Conservation (phyloP, 257 asterid genomes). For the Solanum sejunctum region DNA sequence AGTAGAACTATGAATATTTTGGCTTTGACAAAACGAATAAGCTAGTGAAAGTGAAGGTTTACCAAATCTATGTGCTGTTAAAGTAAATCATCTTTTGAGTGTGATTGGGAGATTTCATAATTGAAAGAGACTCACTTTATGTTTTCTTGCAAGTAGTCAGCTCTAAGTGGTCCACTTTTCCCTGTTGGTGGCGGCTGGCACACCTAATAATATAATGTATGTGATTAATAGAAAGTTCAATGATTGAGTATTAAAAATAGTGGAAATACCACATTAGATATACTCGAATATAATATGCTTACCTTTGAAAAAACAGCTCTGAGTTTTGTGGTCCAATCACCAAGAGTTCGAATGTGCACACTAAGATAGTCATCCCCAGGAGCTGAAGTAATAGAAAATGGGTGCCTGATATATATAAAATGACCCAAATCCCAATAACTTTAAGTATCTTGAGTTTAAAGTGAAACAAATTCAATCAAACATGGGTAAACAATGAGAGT, state of each 20-base stretch:
- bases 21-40: background rate
- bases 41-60: background rate
- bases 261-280: background rate
- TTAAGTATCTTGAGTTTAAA: background rate
- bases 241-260: background rate
- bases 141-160: constrained; percentile 37
- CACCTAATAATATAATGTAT: constrained; percentile 20
- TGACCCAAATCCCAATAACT: background rate
- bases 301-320: constrained; percentile 8
- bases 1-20: background rate
- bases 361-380: constrained; percentile 5
- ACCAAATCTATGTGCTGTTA: background rate
- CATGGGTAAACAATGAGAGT: background rate
- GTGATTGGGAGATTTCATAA: background rate
- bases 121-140: constrained; percentile 32
- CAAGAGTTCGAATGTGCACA: constrained; percentile 6
- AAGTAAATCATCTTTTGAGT: background rate
- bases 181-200: constrained; percentile 67
- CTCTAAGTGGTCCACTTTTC: constrained; percentile 70
- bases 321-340: constrained; percentile 8
- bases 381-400: constrained; percentile 11
- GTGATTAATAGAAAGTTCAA: background rate
- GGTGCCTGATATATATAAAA: background rate
- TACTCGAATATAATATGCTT: background rate
- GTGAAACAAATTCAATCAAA: background rate